These are phyloP conservation scores for Aspergillus campestris DNA, from an alignment of 495 filamentous ascomycete species.

Conservation along the genomic window DNA sequence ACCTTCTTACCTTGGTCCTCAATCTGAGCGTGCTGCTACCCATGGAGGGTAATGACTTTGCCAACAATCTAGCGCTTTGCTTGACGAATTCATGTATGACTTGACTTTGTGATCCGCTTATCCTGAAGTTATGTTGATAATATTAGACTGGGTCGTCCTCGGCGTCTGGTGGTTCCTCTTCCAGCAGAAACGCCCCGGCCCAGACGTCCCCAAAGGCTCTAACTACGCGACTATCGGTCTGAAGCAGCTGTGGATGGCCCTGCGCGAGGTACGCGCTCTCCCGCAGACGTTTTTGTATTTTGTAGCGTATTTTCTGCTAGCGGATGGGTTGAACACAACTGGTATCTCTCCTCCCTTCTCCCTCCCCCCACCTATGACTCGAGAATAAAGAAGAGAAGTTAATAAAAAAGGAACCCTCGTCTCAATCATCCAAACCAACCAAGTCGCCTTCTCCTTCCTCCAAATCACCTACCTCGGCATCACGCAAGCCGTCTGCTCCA, in stretches of 20 bases:
- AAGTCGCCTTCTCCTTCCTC: constrained; percentile 39
- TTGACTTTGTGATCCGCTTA: not conserved
- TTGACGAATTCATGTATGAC: constrained; percentile 37
- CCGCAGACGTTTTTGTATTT: constrained; percentile 42
- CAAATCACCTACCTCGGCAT: constrained; percentile 44
- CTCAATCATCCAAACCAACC: constrained; percentile 39
- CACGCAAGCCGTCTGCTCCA: constrained; percentile 36
- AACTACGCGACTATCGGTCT: constrained; percentile 38
- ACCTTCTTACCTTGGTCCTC: constrained; percentile 34
- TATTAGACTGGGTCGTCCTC: constrained; percentile 36
- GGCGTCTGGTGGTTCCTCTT: constrained; percentile 47
- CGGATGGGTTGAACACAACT: constrained; percentile 44
- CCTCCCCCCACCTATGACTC: no score
- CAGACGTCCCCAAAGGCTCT: constrained; percentile 36
- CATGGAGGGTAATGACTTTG: constrained; percentile 29
- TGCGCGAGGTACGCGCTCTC: constrained; percentile 32
- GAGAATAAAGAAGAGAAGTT: not conserved
- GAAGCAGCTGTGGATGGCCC: constrained; percentile 39
- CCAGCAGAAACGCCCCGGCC: constrained; percentile 40
- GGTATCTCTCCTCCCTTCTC: constrained; percentile 15
- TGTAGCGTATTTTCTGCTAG: constrained; percentile 40
- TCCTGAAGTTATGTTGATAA: not conserved
- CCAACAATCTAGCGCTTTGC: constrained; percentile 39
- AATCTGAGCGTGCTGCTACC: constrained; percentile 40
- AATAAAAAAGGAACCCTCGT: constrained; percentile 28